These are phyloP conservation scores for Diutina mesorugosa DNA, from an alignment of 1,139 yeast genomes.

Conservation along the genomic window DNA sequence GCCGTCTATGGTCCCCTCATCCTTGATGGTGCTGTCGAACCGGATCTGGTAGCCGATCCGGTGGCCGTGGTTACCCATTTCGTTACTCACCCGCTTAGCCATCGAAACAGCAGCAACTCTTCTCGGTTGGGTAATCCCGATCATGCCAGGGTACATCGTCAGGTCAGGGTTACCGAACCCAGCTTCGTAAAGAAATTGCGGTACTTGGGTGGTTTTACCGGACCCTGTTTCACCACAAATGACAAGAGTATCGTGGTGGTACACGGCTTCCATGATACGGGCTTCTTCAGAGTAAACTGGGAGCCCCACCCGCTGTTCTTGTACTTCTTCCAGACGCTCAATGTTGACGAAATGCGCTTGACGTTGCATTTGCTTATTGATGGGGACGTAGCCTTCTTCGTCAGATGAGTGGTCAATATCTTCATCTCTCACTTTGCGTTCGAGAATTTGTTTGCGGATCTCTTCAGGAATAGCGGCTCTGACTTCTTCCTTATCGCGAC, in stretches of 20 bases:
- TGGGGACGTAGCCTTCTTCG: conserved; percentile 42
- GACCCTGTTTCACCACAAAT: conserved; percentile 67
- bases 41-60: conserved; percentile 86
- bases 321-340: conserved; percentile 50
- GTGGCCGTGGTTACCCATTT: conserved; percentile 66
- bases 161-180: conserved; percentile 17
- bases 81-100: conserved; percentile 81
- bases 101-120: conserved; percentile 72
- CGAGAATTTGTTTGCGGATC: conserved; percentile 10
- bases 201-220: conserved; percentile 89
- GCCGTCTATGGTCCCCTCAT: conserved; percentile 31
- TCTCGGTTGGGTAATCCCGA: conserved; percentile 9
- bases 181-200: conserved; percentile 70
- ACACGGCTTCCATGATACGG: conserved; percentile 88
- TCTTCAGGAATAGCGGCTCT: conserved; percentile 24
- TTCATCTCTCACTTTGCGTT: conserved; percentile 32
- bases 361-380: conserved; percentile 40
- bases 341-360: conserved; percentile 62
- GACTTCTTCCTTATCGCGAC: conserved; percentile 27
- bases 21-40: conserved; percentile 64
- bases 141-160: conserved; percentile 50
- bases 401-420: conserved; percentile 55
- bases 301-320: conserved; percentile 50
- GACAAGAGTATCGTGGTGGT: conserved; percentile 82
- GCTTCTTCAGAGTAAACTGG: conserved; percentile 94